Base-by-base conservation (phyloP, 495 filamentous ascomycete species). In the Talaromyces nanjingensis region DNA sequence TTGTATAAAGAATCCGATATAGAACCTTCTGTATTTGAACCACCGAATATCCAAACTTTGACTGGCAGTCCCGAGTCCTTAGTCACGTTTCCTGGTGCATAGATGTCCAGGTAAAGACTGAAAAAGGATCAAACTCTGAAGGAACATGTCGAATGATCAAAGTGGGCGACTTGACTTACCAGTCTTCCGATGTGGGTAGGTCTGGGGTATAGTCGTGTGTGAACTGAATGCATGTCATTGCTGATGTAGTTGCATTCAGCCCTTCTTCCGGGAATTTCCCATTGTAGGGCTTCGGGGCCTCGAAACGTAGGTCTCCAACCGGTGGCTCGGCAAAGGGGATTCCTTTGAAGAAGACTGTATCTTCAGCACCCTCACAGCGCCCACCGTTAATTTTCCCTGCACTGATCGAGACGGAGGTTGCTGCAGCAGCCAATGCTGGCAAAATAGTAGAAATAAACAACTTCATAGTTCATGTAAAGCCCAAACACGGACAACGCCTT, bases 81-180 rank as follows among this genome's bases (percentile, higher is more conserved):
- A 56, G 68, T 65, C 11, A 76, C 73, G 3, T 63, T 61, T 70
- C 34, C 58, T 70, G 75, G 62, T 70, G 69, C 79, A 72, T 83
- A 90, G 6, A 91, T 79, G 66, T 90, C 85, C 25, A 84, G 68
- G 62, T 70, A 69, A 11, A 70, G 59, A 64, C 49, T 65, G 45
- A 63, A 63, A 25, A 65, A 52, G 27, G 22, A 55, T n/a, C 9
- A 34, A 59, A 14, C 9, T 33, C 24, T 67, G 61, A 59, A 25
- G 20, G 61, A 12, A 47, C 14, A 47, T 12, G 45, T 54, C 42
- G 56, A 54, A 42, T 6, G 22, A 16, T 45, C 20, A 25, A 65
- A 53, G 31, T 20, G 42, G 9, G n/a, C 12, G 29, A 33, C 59
- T 24, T 12, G 18, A 60, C 64, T 42, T 63, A 67, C 65, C 76